Conservation (phyloP, 2,329 filamentous ascomycete species). For the Sporothrix sp. region DNA sequence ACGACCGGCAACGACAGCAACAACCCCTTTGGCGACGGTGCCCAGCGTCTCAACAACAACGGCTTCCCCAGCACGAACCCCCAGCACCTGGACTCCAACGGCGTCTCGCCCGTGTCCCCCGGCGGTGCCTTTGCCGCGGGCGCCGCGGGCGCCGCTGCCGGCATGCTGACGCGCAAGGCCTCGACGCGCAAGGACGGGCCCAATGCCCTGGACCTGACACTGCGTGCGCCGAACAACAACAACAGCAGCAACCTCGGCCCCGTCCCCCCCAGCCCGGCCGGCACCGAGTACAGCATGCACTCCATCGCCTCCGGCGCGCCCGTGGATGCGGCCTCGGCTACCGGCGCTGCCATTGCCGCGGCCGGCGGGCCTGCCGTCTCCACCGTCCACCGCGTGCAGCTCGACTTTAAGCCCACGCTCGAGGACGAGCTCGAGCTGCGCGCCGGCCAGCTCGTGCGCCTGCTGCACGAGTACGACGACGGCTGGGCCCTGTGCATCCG, state of each 20-base stretch:
- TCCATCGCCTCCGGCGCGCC: slow-evolving; percentile 40
- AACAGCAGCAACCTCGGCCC: slow-evolving; percentile 25
- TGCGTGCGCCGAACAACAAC: slow-evolving; percentile 27
- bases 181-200: slow-evolving; percentile 47
- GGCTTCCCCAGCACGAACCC: slow-evolving; percentile 29
- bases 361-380: slow-evolving; percentile 49
- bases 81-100: slow-evolving; percentile 23
- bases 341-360: slow-evolving; percentile 51
- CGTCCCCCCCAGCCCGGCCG: slow-evolving; percentile 48
- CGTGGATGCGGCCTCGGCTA: slow-evolving; percentile 36
- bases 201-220: slow-evolving; percentile 45
- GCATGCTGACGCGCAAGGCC: slow-evolving; percentile 40
- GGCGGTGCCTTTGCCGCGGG: slow-evolving; percentile 19
- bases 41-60: slow-evolving; percentile 36
- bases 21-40: slow-evolving; percentile 63
- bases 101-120: slow-evolving; percentile 20
- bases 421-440: slow-evolving; percentile 80
- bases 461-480: slow-evolving; percentile 95
- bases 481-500: slow-evolving; percentile 93
- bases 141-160: slow-evolving; percentile 31
- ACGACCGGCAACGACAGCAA: slow-evolving; percentile 40
- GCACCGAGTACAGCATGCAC: slow-evolving; percentile 52
- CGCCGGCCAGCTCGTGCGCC: slow-evolving; percentile 72
- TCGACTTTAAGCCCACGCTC: slow-evolving; percentile 89
- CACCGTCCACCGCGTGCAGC: slow-evolving; percentile 80